Percentiles rank a stretch among this genome's conserved stretches.
Conservation (phyloP, 2,329 filamentous ascomycete genomes). For the Rutstroemia sp. region DNA sequence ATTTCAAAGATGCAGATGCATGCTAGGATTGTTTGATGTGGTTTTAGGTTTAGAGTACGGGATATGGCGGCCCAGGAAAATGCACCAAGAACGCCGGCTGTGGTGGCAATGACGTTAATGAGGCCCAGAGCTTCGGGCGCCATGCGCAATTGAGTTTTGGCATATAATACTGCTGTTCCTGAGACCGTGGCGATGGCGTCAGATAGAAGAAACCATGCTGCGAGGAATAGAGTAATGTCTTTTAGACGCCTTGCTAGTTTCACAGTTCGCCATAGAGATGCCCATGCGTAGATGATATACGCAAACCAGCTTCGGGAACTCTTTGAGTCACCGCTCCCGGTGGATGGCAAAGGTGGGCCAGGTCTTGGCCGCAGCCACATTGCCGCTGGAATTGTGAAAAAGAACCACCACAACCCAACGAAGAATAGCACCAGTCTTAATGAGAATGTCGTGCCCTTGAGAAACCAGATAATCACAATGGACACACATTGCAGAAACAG, state of each 20-base stretch:
- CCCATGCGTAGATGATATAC: slow-evolving; percentile 81
- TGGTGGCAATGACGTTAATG: slow-evolving; percentile 87
- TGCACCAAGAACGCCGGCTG: slow-evolving; percentile 77
- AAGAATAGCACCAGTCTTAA: slow-evolving; percentile 81
- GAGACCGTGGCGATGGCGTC: slow-evolving; percentile 92
- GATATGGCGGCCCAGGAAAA: slow-evolving; percentile 83
- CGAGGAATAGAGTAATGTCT: slow-evolving; percentile 71
- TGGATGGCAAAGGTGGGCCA: slow-evolving; percentile 63
- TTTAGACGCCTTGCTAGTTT: slow-evolving; percentile 62
- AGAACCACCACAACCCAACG: slow-evolving; percentile 86
- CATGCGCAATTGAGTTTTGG: slow-evolving; percentile 89
- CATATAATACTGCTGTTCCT: slow-evolving; percentile 90
- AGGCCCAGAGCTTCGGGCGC: slow-evolving; percentile 77
- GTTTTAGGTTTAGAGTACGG: slow-evolving; percentile 57
- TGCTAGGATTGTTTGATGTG: slow-evolving; percentile 80
- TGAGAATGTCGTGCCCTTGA: slow-evolving; percentile 74
- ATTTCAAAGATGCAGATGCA: slow-evolving; percentile 86
- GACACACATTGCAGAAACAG: slow-evolving; percentile 76
- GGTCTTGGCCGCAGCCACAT: slow-evolving; percentile 83
- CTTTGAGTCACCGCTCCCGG: slow-evolving; percentile 14
- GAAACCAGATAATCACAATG: slow-evolving; percentile 66
- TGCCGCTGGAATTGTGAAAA: slow-evolving; percentile 83
- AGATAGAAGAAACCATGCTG: slow-evolving; percentile 88
- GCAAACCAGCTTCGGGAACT: slow-evolving; percentile 44
- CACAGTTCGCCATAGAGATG: slow-evolving; percentile 71